A percentile compares a stretch with the other conserved stretches of the same genome.
These are phyloP conservation scores for Colletotrichum sp. DNA, from an alignment of 2,329 filamentous ascomycete genomes.

Conservation along the genomic window DNA sequence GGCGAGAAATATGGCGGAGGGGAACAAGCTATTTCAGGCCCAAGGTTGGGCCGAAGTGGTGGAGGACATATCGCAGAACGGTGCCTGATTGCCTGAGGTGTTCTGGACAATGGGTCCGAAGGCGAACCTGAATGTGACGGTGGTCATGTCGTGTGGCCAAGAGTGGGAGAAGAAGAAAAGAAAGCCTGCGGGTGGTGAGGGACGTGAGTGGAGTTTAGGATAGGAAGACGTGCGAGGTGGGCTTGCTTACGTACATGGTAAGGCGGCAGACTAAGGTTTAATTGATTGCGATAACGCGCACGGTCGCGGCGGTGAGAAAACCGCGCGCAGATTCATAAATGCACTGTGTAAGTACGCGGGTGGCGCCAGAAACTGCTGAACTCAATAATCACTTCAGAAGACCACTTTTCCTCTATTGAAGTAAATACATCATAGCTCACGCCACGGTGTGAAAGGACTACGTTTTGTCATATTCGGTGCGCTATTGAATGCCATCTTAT, in stretches of 20 bases:
- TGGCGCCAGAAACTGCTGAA: neutral
- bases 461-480: neutral
- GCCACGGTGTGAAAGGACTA: neutral
- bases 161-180: neutral
- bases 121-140: neutral
- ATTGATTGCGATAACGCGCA: neutral
- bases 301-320: neutral
- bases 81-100: neutral
- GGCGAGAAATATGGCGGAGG: neutral
- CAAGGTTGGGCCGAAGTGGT: neutral
- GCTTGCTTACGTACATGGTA: neutral
- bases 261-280: neutral
- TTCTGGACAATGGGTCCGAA: neutral
- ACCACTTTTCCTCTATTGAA: neutral
- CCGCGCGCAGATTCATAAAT: neutral
- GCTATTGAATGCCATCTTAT: neutral
- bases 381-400: neutral
- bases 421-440: neutral
- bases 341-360: neutral
- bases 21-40: neutral
- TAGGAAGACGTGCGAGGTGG: neutral
- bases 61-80: neutral
- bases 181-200: neutral
- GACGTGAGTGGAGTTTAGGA: neutral
- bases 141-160: neutral